phyloP scores from a whole-genome alignment of 2,329 filamentous ascomycete species.

The Aspergillus sp. region DNA sequence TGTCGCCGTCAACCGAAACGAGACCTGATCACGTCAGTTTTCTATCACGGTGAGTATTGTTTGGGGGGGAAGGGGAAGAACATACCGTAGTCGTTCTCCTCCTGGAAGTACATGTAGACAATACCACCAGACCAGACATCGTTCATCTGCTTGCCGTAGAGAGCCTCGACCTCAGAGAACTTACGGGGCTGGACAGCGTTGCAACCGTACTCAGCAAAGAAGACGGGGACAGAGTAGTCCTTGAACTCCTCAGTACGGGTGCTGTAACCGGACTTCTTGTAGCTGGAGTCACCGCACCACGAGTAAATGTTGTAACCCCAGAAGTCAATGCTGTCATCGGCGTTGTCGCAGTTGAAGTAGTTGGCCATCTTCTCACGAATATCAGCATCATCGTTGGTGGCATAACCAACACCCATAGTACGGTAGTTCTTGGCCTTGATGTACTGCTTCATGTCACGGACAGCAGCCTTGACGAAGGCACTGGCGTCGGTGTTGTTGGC shows the following conservation, averaged over 20 bases:
- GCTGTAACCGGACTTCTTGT: conserved; percentile 68
- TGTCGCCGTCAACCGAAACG: conserved; percentile 56
- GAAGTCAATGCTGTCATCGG: conserved; percentile 73
- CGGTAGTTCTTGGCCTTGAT: conserved; percentile 72
- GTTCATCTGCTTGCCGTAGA: conserved; percentile 76
- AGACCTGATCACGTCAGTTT: conserved; percentile 17
- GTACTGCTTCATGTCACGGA: conserved; percentile 88
- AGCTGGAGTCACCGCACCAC: conserved; percentile 84
- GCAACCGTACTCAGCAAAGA: conserved; percentile 98
- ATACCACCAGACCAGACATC: conserved; percentile 86
- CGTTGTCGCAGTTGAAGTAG: conserved; percentile 83
- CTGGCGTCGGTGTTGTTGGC: conserved; percentile 79
- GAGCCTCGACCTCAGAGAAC: conserved; percentile 74
- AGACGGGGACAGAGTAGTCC: conserved; percentile 82
- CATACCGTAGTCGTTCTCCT: conserved; percentile 75
- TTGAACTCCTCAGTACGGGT: conserved; percentile 75
- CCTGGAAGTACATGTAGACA: conserved; percentile 96
- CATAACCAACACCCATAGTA: conserved; percentile 81
- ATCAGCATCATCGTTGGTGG: conserved; percentile 79
- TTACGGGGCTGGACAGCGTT: conserved; percentile 65
- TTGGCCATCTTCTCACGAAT: conserved; percentile 75
- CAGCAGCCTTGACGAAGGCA: conserved; percentile 92
- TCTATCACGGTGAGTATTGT: background rate
- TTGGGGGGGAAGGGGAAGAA: conserved; percentile 2
- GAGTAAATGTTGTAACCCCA: conserved; percentile 99